Evolutionary conservation across 2,329 filamentous ascomycete species (phyloP).

Genomic region (Stagonosporopsis rhizophila): DNA sequence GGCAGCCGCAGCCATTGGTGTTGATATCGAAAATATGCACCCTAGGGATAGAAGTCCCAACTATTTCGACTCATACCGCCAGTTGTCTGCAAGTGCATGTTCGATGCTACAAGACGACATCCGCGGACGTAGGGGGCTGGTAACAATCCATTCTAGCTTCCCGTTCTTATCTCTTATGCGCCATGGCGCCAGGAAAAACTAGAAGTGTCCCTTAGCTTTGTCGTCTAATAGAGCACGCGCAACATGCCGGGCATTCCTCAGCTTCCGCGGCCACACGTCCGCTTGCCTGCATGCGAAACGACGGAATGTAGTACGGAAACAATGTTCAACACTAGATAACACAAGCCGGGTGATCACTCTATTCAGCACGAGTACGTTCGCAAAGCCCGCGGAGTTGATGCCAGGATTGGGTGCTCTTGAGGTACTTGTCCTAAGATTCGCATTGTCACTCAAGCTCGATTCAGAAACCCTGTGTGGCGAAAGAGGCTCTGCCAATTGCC

Average conservation of each 20-base stretch:
- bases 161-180: not conserved
- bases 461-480: not conserved
- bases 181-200: not conserved
- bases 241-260: not conserved
- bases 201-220: not conserved
- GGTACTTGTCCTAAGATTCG: not conserved
- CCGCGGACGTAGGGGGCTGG: too few species aligned
- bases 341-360: not conserved
- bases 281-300: not conserved
- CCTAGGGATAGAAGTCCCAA: not conserved
- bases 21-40: constrained; percentile 2
- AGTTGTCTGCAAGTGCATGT: not conserved
- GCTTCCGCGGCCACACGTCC: not conserved
- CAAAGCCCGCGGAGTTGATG: not conserved
- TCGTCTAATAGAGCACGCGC: not conserved
- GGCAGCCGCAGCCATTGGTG: not conserved
- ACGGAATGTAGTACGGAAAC: not conserved
- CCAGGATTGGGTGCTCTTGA: not conserved
- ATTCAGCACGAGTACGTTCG: not conserved
- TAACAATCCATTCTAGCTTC: not conserved
- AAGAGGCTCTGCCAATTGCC: not conserved
- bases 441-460: not conserved
- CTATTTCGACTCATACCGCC: too few species aligned
- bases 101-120: not conserved
- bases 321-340: not conserved